A percentile compares a stretch with the other conserved stretches of the same genome.
These are phyloP conservation scores for Cyclanthera cordifolia DNA, from an alignment of 306 rosid species.

Conservation along the genomic window DNA sequence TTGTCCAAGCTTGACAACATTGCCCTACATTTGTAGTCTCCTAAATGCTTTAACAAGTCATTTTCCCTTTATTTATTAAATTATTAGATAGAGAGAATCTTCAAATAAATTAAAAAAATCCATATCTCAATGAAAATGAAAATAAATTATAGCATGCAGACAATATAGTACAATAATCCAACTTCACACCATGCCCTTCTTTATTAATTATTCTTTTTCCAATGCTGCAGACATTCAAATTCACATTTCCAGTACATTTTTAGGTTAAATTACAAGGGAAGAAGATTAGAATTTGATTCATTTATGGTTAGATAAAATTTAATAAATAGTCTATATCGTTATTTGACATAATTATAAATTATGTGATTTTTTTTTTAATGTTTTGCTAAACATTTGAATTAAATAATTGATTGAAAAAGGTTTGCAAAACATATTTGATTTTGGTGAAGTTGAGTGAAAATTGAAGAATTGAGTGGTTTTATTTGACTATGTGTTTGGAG, in stretches of 20 bases:
- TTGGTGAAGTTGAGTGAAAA: too few relatives aligned
- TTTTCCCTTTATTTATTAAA: background rate
- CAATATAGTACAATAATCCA: background rate
- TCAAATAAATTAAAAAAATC: background rate
- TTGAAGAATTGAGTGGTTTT: too few relatives aligned
- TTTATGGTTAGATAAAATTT: too few relatives aligned
- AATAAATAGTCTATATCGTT: too few relatives aligned
- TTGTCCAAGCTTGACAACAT: background rate
- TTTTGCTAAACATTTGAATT: too few relatives aligned
- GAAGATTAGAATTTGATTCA: too few relatives aligned
- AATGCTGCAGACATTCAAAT: background rate
- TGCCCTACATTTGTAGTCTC: background rate
- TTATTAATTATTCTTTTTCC: background rate
- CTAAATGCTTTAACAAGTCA: background rate
- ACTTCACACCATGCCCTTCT: background rate
- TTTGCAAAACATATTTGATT: too few relatives aligned
- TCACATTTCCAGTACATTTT: background rate
- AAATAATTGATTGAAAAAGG: too few relatives aligned
- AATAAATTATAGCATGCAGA: background rate
- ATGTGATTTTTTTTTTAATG: too few relatives aligned
- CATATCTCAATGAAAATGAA: slow-evolving; percentile 5
- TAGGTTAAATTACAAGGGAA: too few relatives aligned
- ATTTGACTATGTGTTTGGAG: too few relatives aligned
- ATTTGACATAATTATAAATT: too few relatives aligned
- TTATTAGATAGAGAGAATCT: background rate